Percentiles rank a stretch among this genome's conserved stretches.
phyloP scores from a whole-genome alignment of 176 grass and related monocot genomes.

The Secale cereale region DNA sequence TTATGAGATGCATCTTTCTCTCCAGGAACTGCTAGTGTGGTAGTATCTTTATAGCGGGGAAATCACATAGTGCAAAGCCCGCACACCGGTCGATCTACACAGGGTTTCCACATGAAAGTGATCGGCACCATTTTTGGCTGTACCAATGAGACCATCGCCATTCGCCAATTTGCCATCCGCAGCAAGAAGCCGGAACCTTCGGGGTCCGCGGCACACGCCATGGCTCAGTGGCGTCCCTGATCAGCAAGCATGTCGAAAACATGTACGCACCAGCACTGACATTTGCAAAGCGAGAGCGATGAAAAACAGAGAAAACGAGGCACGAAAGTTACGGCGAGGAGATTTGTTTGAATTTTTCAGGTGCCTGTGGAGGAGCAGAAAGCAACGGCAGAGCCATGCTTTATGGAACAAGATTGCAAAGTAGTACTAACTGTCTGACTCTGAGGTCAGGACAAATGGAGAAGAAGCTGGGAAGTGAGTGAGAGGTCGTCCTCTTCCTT shows the following conservation, averaged over 20 bases:
- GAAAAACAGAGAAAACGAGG: neutral
- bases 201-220: neutral
- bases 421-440: neutral
- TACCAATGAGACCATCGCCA: neutral
- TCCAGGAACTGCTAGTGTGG: neutral
- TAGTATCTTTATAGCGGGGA: neutral
- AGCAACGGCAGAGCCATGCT: slow-evolving; percentile 12
- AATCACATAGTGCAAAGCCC: neutral
- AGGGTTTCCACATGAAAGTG: slow-evolving; percentile 6
- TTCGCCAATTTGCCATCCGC: neutral
- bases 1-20: neutral
- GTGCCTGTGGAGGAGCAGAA: neutral
- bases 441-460: slow-evolving; percentile 3
- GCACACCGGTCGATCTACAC: neutral
- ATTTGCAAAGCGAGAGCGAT: slow-evolving; percentile 10
- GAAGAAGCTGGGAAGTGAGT: slow-evolving; percentile 16
- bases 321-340: slow-evolving; percentile 24
- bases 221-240: slow-evolving; percentile 23
- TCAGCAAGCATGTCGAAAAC: slow-evolving; percentile 20
- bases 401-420: slow-evolving; percentile 15
- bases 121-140: slow-evolving; percentile 16
- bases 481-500: neutral
- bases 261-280: slow-evolving; percentile 8
- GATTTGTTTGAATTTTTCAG: neutral
- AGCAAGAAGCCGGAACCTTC: slow-evolving; percentile 33